These are phyloP conservation scores for Citrullus amarus DNA, from an alignment of 306 rosid species.

Conservation along the genomic window DNA sequence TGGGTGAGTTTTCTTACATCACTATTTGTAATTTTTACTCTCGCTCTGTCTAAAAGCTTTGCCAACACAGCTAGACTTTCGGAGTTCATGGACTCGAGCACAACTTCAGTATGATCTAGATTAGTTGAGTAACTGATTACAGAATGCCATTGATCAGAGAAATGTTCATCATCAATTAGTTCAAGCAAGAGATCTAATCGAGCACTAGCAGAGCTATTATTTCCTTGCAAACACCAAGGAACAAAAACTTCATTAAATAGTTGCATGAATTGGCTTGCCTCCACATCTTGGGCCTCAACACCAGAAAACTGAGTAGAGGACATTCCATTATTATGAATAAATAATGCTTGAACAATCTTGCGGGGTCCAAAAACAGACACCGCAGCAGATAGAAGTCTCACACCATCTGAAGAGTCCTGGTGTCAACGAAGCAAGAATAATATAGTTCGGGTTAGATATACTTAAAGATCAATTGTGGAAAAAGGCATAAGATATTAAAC, in stretches of 20 bases:
- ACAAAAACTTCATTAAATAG: conserved; percentile 62
- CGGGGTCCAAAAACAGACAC: conserved; percentile 77
- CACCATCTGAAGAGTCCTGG: conserved; percentile 64
- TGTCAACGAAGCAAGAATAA: conserved; percentile 4
- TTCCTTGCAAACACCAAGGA: conserved; percentile 73
- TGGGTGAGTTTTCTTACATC: conserved; percentile 26
- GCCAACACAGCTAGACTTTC: conserved; percentile 50
- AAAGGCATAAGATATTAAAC: background rate
- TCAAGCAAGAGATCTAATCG: conserved; percentile 68
- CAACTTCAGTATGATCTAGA: conserved; percentile 30
- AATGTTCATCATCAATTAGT: conserved; percentile 65
- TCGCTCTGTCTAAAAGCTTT: conserved; percentile 59
- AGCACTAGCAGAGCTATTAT: conserved; percentile 39
- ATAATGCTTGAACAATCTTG: conserved; percentile 46
- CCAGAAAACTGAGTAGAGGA: conserved; percentile 18
- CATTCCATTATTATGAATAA: conserved; percentile 26
- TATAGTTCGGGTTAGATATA: background rate
- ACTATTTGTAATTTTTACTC: conserved; percentile 33
- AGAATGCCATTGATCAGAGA: conserved; percentile 73
- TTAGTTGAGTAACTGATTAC: conserved; percentile 43
- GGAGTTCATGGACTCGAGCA: conserved; percentile 28
- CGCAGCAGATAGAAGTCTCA: conserved; percentile 51
- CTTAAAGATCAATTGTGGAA: background rate
- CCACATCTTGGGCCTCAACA: conserved; percentile 23
- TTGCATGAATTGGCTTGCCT: conserved; percentile 43